Evolutionary conservation across 805 yeast genomes (phyloP), one percentile per base, ranked within the genome.

Genomic region (Zygosaccharomyces pseudorouxii): DNA sequence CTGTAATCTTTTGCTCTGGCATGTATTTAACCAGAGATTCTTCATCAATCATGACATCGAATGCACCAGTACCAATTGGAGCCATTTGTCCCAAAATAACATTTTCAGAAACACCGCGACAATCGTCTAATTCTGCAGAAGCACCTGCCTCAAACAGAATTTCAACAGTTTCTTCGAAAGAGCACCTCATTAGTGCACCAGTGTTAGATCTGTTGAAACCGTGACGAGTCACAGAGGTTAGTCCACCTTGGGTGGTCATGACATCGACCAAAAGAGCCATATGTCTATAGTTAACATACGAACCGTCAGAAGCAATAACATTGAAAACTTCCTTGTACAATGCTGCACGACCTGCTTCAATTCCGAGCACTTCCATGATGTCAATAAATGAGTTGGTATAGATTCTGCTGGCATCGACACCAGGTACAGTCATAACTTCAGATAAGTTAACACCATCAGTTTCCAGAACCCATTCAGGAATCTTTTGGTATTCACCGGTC

Each of bases 251-350:
- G 35, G 96, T 87, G 2, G 99, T 93, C 99, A 93, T 93, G 33
- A 90, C 95, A 74, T 93, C 99, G 50, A 93, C 98, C 61, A 93
- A 77, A 60, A 93, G 75, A 4, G 99, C 97, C 93, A 93, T 85
- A 64, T 93, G 99, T 73, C 99, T 84, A 73, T 93, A 93, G 71
- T 93, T 93, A 53, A 93, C 99, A 63, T 93, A 93, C 33, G 99
- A 90, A 86, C 99, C 99, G 78, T 93, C 99, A 63, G 95, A 93
- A 3, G 98, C 97, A 78, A 93, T 89, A 60, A 93, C 99, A 64
- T 93, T 93, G 71, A 87, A 81, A 62, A 93, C 89, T 74, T 93
- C 99, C 67, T 83, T 86, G 77, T 84, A 93, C 60, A 93, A 75
- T 1, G 98, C 96, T 46, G 90, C 80, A 70, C 99, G 84, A 20